Base-by-base conservation (phyloP, 2,329 filamentous ascomycete species). In the Westerdykella aurantiaca region DNA sequence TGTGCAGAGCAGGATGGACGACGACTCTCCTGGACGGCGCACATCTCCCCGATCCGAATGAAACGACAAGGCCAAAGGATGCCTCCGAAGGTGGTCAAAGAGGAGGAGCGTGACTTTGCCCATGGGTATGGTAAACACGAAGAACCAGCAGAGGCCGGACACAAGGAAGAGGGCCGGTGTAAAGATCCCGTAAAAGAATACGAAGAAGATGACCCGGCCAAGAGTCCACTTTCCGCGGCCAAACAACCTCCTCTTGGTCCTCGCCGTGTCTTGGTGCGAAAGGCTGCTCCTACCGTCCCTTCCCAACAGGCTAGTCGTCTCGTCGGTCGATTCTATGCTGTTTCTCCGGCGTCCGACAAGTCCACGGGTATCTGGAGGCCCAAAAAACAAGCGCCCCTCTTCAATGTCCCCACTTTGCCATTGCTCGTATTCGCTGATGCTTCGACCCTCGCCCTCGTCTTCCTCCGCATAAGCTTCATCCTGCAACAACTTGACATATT, bases 61-160 rank as follows among this genome's bases (percentile, higher is more conserved):
- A 67, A 98, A 98, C 0, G 88, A 91, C 46, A 98, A 72, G 1
- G 94, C 91, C 34, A 98, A 74, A 14, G 93, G 93, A 68, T 97
- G 93, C 38, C 93, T 85, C 42, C 91, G 83, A 18, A 98, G 78
- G 66, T 98, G 94, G 67, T 91, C 84, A 63, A 95, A 87, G 12
- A 98, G 74, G 44, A 97, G 80, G 49, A 91, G 78, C 2, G 89
- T 95, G 34, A 95, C 87, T 64, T 94, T 95, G 57, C 90, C 94
- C 93, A 98, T 98, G 7, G 93, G 94, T 42, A 98, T 98, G 75
- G 83, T 90, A 72, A 98, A 98, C 45, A 98, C 93, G 53, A 97
- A 69, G 61, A 98, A 84, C 90, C 91, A 98, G 71, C 93, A 98
- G 47, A 95, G 79, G 21, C 80, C 81, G 7, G 89, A 95, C 31